Evolutionary conservation across 805 yeast species (phyloP), one percentile per base, ranked within the genome.

Genomic region (Yamadazyma kitorensis): DNA sequence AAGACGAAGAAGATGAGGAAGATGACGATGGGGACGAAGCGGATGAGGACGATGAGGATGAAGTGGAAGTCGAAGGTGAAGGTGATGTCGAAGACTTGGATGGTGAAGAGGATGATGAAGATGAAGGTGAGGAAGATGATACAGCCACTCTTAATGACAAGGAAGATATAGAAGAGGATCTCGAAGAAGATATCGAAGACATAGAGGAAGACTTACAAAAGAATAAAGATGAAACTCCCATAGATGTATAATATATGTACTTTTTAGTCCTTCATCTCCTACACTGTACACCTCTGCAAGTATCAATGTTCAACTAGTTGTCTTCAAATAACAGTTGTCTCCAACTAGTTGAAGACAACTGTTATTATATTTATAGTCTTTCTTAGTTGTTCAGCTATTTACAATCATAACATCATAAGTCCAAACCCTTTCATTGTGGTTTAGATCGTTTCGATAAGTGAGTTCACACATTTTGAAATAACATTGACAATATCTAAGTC

Each of bases 1-100:
- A 76, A 6, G 83, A 74, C 10, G 84, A 78, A n/a, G 74, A 66
- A 9, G 75, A 70, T 6, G 68, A 59, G 17, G 75, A 61, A 28
- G 74, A 57, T n/a, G 77, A 76, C 4, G 85, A 76, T 11, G 83
- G 76, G 4, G 77, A 68, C 0, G 82, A 72, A 2, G 83, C 71
- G 2, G 78, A 70, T 2, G 79, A 66, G 3, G 81, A 70, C 1
- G 79, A 65, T 5, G 76, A 61, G 1, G 72, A 57, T 2, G 72
- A 61, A 8, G 72, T 50, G 1, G 76, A 60, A 2, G 76, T 55
- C 2, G 76, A 59, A 1, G 75, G 60, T 0, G 77, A 68, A 4
- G 74, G 54, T 2, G 78, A 64, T n/a, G 74, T 57, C 0, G 79
- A 59, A 10, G 75, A 48, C 1, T 74, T 51, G 0, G 74, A 48